Percentiles rank a stretch among this genome's conserved stretches.
Evolutionary conservation across 495 filamentous ascomycete genomes (phyloP).

Genomic region (Aspergillus nidulans): DNA sequence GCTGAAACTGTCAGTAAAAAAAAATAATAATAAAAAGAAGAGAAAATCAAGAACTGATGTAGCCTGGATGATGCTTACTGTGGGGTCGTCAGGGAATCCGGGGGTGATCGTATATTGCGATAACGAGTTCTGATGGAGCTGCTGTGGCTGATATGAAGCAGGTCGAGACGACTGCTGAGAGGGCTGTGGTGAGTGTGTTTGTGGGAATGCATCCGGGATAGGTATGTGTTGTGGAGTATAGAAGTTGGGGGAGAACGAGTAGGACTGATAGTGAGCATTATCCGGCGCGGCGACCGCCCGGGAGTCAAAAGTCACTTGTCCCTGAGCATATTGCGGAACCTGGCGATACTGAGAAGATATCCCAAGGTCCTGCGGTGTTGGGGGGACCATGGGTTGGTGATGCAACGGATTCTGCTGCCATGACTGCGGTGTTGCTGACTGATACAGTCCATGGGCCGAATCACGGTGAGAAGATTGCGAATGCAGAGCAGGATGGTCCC

Average conservation of each 20-base stretch:
- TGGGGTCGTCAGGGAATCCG: slow-evolving; percentile 22
- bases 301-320: slow-evolving; percentile 34
- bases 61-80: slow-evolving; percentile 17
- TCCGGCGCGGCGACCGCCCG: slow-evolving; percentile 27
- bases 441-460: slow-evolving; percentile 29
- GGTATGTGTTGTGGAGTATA: slow-evolving; percentile 31
- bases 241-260: slow-evolving; percentile 29
- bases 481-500: slow-evolving; percentile 34
- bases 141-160: slow-evolving; percentile 15
- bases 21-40: neutral
- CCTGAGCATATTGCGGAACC: slow-evolving; percentile 32
- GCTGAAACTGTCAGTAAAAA: slow-evolving; percentile 14
- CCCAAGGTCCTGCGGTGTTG: slow-evolving; percentile 24
- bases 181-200: slow-evolving; percentile 18
- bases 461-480: slow-evolving; percentile 23
- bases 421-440: slow-evolving; percentile 28
- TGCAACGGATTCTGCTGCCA: slow-evolving; percentile 37
- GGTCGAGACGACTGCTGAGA: slow-evolving; percentile 23
- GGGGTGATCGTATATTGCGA: slow-evolving; percentile 25
- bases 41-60: too few relatives aligned
- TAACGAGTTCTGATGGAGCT: slow-evolving; percentile 19
- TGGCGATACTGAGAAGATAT: slow-evolving; percentile 30
- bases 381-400: slow-evolving; percentile 15
- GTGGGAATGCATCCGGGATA: slow-evolving; percentile 27
- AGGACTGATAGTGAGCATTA: slow-evolving; percentile 31